phyloP scores from a whole-genome alignment of 495 filamentous ascomycete species.

The Viridothelium virens region DNA sequence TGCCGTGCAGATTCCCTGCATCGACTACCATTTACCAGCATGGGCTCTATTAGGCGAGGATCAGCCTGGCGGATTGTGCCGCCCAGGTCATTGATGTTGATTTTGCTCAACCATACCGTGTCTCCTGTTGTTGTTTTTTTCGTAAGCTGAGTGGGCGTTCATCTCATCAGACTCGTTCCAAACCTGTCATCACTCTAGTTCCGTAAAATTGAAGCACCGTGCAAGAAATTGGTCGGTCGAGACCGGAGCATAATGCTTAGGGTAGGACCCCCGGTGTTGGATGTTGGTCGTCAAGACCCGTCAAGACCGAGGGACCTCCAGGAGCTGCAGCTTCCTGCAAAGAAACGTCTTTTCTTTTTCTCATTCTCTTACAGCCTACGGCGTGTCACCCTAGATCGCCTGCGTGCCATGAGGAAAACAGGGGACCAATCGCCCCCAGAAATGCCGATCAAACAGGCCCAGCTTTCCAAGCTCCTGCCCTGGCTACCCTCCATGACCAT shows the following conservation, averaged over 20 bases:
- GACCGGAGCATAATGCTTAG: too few relatives aligned
- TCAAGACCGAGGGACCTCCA: background rate
- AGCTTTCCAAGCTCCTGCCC: background rate
- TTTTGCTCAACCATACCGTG: background rate
- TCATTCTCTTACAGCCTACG: too few relatives aligned
- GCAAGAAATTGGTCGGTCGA: too few relatives aligned
- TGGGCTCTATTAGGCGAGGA: too few relatives aligned
- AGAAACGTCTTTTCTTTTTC: conserved; percentile 4
- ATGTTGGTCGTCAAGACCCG: background rate
- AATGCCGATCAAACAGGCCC: background rate
- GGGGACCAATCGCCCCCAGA: background rate
- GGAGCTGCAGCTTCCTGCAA: background rate
- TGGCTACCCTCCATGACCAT: background rate
- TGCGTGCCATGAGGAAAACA: too few relatives aligned
- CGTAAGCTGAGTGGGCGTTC: background rate
- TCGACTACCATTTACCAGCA: too few relatives aligned
- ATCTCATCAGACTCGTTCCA: background rate
- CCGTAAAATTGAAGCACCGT: background rate
- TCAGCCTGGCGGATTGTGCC: too few relatives aligned
- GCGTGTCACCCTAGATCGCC: too few relatives aligned
- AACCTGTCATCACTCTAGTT: background rate
- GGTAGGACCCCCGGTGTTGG: background rate
- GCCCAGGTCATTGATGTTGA: background rate
- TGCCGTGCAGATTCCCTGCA: too few relatives aligned
- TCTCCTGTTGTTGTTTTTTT: background rate